Conservation (phyloP, 768 basidiomycete species). For the Mycena latifolia region DNA sequence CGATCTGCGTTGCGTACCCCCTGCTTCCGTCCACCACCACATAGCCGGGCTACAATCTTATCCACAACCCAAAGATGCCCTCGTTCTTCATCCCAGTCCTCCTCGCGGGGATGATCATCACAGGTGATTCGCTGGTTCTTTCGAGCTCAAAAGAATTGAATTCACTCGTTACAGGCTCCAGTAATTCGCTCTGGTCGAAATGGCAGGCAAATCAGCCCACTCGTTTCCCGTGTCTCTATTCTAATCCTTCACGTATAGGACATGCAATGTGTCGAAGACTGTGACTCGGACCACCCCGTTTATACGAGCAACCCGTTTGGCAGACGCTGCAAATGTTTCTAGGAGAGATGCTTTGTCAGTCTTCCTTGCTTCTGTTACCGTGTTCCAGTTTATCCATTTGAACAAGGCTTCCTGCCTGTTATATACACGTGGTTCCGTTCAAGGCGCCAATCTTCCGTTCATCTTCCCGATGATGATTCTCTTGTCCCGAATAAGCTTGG, state of each 20-base stretch:
- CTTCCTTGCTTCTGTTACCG: conserved; percentile 34
- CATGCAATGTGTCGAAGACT: conserved; percentile 99
- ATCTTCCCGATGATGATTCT: conserved; percentile 65
- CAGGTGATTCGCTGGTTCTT: conserved; percentile 57
- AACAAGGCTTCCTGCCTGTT: conserved; percentile 86
- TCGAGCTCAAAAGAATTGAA: too few relatives aligned
- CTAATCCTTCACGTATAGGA: conserved; percentile 61
- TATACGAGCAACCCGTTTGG: conserved; percentile 97
- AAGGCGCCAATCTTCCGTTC: conserved; percentile 62
- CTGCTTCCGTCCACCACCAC: too few relatives aligned
- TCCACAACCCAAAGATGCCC: conserved; percentile 71
- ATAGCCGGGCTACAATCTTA: too few relatives aligned
- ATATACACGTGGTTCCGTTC: conserved; percentile 75
- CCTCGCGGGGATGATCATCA: conserved; percentile 93
- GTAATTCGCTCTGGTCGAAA: conserved; percentile 86
- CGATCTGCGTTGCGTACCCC: too few relatives aligned
- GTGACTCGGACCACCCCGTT: conserved; percentile 74
- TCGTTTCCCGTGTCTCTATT: conserved; percentile 7
- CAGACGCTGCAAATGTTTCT: conserved; percentile 93
- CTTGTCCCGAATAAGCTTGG: conserved; percentile 49
- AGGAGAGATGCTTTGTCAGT: conserved; percentile 95
- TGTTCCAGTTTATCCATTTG: conserved; percentile 38
- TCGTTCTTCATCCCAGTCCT: conserved; percentile 81
- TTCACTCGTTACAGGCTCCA: conserved; percentile 83
- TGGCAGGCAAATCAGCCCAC: conserved; percentile 69